Evolutionary conservation across 768 basidiomycete species (phyloP), one percentile per base, ranked within the genome.

Genomic region (Strobilomyces dryophilus): DNA sequence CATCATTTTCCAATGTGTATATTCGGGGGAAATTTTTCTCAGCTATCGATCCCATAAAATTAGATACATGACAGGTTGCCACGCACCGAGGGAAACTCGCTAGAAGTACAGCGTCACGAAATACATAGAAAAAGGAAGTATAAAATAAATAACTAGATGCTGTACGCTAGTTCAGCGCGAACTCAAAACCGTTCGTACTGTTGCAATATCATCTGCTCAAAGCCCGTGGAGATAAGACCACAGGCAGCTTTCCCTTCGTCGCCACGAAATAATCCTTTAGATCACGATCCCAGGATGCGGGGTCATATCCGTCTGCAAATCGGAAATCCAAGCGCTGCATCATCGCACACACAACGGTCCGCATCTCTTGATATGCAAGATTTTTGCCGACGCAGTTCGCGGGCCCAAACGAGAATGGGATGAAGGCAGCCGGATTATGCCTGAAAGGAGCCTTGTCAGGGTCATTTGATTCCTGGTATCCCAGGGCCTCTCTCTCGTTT

Each of bases 321-420:
- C 62, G 62, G 51, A 79, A 61, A 32, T 79, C 69, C 47, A 79
- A 68, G 31, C 63, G 67, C 47, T 72, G 74, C 60, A 79, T 63
- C 55, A 77, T 59, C 47, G 62, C 54, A 52, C 70, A 68, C 11
- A 74, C 54, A 7, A 74, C 66, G 46, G 68, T 72, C 39, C 74
- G 70, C 60, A 78, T 72, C 58, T 79, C 75, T 49, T 69, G 69
- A 47, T 68, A 64, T 4, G 78, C 77, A 8, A 79, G 69, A 36
- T 67, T 71, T 58, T 73, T 72, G 4, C 78, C 78, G 4, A 73
- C 75, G 54, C 78, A 79, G 26, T 71, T 75, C 14, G 72, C 68
- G 9, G 76, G 75, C 2, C 78, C 78, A 43, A 61, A 63, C 12
- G 76, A 78, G 53, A 78, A 78, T 8, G 78, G 75, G 29, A 78